A percentile compares a stretch with the other conserved stretches of the same genome.
Evolutionary conservation across 2,329 filamentous ascomycete species (phyloP).

Genomic region (Neofusicoccum sp.): DNA sequence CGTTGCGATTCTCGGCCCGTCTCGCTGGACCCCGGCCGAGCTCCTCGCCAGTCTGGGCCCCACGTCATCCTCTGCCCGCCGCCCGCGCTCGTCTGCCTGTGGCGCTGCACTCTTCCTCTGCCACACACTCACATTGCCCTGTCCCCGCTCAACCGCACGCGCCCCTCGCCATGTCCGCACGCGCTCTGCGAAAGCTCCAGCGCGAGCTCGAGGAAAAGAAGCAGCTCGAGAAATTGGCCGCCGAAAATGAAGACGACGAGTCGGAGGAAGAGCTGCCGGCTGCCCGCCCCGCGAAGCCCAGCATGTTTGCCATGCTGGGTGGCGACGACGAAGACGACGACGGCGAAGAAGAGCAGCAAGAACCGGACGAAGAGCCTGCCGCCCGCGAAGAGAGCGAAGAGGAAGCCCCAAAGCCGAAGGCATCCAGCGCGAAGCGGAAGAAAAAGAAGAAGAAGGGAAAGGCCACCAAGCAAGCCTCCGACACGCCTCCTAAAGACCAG

Average conservation of each 20-base stretch:
- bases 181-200: conserved; percentile 64
- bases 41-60: background rate
- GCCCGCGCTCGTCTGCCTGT: background rate
- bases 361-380: conserved; percentile 21
- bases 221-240: conserved; percentile 41
- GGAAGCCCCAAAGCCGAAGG: conserved; percentile 31
- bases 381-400: conserved; percentile 21
- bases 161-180: conserved; percentile 56
- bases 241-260: conserved; percentile 36
- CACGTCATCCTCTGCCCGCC: conserved; percentile 8
- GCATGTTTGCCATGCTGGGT: conserved; percentile 48
- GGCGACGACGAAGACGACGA: conserved; percentile 40
- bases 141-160: background rate
- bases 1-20: conserved; percentile 10
- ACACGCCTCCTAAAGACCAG: conserved; percentile 45
- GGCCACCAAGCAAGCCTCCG: conserved; percentile 10
- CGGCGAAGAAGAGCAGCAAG: conserved; percentile 32
- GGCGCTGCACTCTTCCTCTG: background rate
- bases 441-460: conserved; percentile 63
- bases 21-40: background rate
- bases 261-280: conserved; percentile 38
- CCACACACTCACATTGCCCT: background rate
- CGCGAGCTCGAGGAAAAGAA: conserved; percentile 59
- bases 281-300: conserved; percentile 36
- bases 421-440: conserved; percentile 38